Evolutionary conservation across 2,329 filamentous ascomycete genomes (phyloP).

Genomic region (Diaporthe eres): DNA sequence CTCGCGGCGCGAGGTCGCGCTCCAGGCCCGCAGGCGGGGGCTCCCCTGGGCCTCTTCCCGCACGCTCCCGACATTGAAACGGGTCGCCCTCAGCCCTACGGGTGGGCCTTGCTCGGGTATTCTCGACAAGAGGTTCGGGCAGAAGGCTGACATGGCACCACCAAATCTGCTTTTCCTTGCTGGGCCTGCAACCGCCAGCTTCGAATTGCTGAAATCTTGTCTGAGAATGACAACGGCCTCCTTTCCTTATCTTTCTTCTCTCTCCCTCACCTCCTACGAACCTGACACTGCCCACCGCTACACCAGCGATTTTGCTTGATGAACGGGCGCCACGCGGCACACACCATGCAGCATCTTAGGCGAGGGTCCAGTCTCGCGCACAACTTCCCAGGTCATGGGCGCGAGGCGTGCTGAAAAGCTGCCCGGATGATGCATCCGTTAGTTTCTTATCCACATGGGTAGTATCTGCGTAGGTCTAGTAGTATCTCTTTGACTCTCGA

Average conservation of each 20-base stretch:
- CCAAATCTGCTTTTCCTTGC: constrained; percentile 21
- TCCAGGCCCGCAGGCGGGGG: constrained; percentile 9
- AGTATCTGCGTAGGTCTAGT: neutral
- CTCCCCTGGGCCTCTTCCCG: constrained; percentile 19
- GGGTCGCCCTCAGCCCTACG: constrained; percentile 27
- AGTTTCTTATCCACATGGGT: neutral
- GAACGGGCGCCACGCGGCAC: neutral
- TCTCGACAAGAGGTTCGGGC: constrained; percentile 25
- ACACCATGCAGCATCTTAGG: neutral
- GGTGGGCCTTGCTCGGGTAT: constrained; percentile 15
- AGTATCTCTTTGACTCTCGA: neutral
- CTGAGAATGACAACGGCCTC: neutral
- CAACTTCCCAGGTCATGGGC: neutral
- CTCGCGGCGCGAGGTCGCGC: constrained; percentile 41
- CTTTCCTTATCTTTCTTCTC: neutral
- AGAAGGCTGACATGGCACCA: constrained; percentile 32
- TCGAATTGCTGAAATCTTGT: neutral
- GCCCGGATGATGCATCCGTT: neutral
- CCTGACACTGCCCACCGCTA: neutral
- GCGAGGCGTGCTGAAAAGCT: constrained; percentile 1
- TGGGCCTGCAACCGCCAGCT: neutral
- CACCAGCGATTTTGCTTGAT: neutral
- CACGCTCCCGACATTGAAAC: constrained; percentile 27
- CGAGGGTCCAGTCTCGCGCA: neutral
- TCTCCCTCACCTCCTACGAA: neutral